These are phyloP conservation scores for Dendrobium officinale DNA, from an alignment of 106 monocot species.

Conservation along the genomic window DNA sequence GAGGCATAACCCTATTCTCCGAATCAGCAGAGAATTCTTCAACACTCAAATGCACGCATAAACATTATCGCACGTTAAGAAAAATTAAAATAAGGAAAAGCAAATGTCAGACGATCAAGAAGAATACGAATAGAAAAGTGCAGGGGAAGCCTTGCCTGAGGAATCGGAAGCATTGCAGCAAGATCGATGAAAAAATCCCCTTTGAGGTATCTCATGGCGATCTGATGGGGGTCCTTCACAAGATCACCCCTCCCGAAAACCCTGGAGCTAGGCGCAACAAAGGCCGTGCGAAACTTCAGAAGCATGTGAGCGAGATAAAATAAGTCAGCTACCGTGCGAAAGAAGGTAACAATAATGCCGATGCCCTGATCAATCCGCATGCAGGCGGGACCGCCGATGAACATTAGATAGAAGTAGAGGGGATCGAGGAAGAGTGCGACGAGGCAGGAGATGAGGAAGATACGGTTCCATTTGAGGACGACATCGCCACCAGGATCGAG, in stretches of 20 bases:
- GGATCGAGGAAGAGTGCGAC: conserved; percentile 86
- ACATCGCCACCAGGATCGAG: conserved; percentile 74
- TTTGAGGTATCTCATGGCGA: conserved; percentile 56
- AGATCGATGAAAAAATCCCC: conserved; percentile 72
- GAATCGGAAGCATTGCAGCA: conserved; percentile 69
- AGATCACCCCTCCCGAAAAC: conserved; percentile 85
- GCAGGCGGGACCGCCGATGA: conserved; percentile 54
- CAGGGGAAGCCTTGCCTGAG: conserved; percentile 34
- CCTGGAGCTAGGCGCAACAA: conserved; percentile 76
- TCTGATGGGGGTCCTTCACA: conserved; percentile 58
- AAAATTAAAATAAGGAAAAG: not conserved
- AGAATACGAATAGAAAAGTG: not conserved
- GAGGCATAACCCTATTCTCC: not conserved
- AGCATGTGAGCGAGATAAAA: conserved; percentile 57
- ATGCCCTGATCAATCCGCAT: conserved; percentile 46
- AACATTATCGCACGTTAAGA: not conserved
- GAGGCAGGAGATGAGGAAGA: conserved; percentile 76
- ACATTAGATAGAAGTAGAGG: conserved; percentile 71
- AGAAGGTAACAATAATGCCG: conserved; percentile 46
- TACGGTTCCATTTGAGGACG: conserved; percentile 70
- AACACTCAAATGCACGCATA: not conserved
- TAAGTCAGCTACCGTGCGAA: conserved; percentile 60
- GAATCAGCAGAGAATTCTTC: not conserved
- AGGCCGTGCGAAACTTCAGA: conserved; percentile 85
- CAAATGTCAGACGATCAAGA: not conserved